These are phyloP conservation scores for Fusarium metavorans DNA, from an alignment of 2,329 filamentous ascomycete species.

Conservation along the genomic window DNA sequence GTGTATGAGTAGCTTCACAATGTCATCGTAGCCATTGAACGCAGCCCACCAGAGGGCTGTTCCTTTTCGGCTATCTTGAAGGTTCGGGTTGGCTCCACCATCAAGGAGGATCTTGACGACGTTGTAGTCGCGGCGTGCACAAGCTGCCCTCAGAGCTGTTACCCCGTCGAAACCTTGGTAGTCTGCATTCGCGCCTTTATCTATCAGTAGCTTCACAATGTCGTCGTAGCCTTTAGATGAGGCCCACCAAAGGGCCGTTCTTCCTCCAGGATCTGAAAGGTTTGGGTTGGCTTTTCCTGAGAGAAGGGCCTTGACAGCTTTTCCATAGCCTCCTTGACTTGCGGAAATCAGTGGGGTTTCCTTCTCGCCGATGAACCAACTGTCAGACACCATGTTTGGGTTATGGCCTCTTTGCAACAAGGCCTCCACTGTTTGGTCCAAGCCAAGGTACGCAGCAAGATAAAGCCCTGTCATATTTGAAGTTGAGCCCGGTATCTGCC, in stretches of 20 bases:
- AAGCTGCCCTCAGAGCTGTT: background rate
- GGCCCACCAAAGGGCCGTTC: constrained; percentile 27
- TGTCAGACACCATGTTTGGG: background rate
- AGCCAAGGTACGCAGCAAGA: constrained; percentile 41
- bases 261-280: constrained; percentile 5
- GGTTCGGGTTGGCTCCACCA: background rate
- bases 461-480: constrained; percentile 37
- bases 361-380: too few species aligned
- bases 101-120: background rate
- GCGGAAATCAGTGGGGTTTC: background rate
- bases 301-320: background rate
- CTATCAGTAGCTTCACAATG: constrained; percentile 18
- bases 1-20: constrained; percentile 9
- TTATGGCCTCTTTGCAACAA: background rate
- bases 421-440: background rate
- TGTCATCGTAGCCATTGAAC: constrained; percentile 4
- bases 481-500: constrained; percentile 2
- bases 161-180: background rate
- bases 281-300: background rate
- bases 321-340: background rate
- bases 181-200: background rate
- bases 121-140: background rate
- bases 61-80: constrained; percentile 10
- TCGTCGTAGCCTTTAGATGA: constrained; percentile 13
- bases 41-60: constrained; percentile 29